Conservation (phyloP, 441 rosid genomes). For the Melastoma candidum region DNA sequence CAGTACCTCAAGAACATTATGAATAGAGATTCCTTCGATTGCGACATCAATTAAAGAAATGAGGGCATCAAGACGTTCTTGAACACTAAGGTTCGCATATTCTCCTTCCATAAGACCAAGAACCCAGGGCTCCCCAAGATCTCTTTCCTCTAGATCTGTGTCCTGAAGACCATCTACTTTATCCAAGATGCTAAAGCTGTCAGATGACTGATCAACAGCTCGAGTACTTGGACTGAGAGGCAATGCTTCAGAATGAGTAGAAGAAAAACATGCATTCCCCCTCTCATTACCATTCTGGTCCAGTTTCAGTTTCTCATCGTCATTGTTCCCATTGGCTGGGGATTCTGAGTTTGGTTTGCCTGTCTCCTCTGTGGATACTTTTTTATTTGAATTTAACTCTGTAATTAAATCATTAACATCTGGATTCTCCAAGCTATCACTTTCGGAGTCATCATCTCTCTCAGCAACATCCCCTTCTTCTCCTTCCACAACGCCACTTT, state of each 20-base stretch:
- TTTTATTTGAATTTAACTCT: slow-evolving; percentile 35
- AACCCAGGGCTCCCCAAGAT: slow-evolving; percentile 72
- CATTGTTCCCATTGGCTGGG: slow-evolving; percentile 33
- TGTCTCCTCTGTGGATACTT: slow-evolving; percentile 15
- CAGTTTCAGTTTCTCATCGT: slow-evolving; percentile 23
- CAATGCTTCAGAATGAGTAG: slow-evolving; percentile 22
- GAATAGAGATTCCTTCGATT: slow-evolving; percentile 65
- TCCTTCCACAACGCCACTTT: slow-evolving; percentile 57
- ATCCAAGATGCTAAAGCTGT: slow-evolving; percentile 24
- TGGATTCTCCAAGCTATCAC: slow-evolving; percentile 49
- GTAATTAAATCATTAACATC: slow-evolving; percentile 71
- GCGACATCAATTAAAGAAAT: slow-evolving; percentile 64
- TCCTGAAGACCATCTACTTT: slow-evolving; percentile 33
- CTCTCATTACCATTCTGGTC: slow-evolving; percentile 26
- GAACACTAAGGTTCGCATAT: slow-evolving; percentile 59
- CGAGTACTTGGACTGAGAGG: slow-evolving; percentile 21
- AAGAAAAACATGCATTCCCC: slow-evolving; percentile 23
- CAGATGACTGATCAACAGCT: slow-evolving; percentile 25
- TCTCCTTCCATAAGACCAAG: slow-evolving; percentile 81
- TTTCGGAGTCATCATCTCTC: slow-evolving; percentile 36
- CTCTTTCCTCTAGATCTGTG: slow-evolving; percentile 61
- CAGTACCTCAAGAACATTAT: slow-evolving; percentile 60
- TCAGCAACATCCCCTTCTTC: slow-evolving; percentile 86
- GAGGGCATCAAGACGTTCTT: slow-evolving; percentile 78
- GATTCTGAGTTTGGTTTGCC: slow-evolving; percentile 12